Conservation (phyloP, 305 asterid genomes). For the Fraxinus sp. region DNA sequence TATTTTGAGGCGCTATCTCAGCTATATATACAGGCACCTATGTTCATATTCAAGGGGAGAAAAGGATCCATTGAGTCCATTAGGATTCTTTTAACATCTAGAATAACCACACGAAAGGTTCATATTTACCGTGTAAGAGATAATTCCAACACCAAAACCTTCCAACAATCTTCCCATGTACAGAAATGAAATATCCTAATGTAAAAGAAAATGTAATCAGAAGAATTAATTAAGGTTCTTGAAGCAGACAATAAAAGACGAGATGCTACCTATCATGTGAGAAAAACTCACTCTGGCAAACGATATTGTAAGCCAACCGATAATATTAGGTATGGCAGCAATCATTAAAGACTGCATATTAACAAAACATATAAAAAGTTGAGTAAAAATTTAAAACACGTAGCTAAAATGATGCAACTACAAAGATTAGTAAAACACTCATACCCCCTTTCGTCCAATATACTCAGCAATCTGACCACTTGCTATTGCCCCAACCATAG, state of each 20-base stretch:
- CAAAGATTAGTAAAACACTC: neutral
- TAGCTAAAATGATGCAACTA: neutral
- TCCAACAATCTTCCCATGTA: constrained; percentile 98
- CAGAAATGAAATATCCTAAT: constrained; percentile 76
- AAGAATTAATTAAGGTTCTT: neutral
- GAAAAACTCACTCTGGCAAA: constrained; percentile 63
- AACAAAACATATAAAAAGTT: constrained; percentile 10
- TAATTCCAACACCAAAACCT: constrained; percentile 97
- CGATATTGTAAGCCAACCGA: constrained; percentile 90
- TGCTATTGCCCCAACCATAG: constrained; percentile 96
- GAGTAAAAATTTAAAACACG: neutral
- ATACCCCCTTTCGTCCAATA: constrained; percentile 93
- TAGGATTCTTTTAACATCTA: neutral
- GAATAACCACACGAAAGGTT: constrained; percentile 10
- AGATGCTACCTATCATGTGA: neutral
- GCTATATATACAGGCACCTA: constrained; percentile 98
- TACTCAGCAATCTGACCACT: constrained; percentile 97
- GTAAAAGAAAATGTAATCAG: neutral
- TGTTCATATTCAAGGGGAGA: constrained; percentile 7
- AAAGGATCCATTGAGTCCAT: neutral
- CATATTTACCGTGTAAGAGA: constrained; percentile 68
- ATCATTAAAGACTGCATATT: constrained; percentile 73
- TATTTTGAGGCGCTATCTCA: constrained; percentile 91
- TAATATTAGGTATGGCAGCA: constrained; percentile 88
- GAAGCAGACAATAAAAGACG: neutral